Evolutionary conservation across 176 grass and related monocot species (phyloP), one percentile per base, ranked within the genome.

Genomic region (Eragrostis curvula): DNA sequence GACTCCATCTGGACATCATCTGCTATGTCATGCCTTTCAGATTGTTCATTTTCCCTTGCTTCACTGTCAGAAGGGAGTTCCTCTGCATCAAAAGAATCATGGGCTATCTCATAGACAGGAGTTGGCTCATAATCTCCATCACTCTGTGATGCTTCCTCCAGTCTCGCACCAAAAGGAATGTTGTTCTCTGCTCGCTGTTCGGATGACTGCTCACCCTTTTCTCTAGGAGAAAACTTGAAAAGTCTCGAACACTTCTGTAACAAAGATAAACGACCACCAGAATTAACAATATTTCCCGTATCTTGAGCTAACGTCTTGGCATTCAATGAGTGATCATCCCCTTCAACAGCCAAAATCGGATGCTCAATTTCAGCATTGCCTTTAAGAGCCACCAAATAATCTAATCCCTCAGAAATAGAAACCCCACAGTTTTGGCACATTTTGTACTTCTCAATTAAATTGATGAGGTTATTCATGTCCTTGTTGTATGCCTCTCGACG

Each of bases 181-280:
- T 84, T 78, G 44, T 79, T 89, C 43, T 88, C 88, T 50, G 29
- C 81, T 66, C 66, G 75, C 47, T 80, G 50, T 67, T 92, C 92
- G 42, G 68, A 87, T 79, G 79, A 32, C 40, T 88, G 77, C 21
- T 81, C 96, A 18, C 67, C 50, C 66, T 81, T 90, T 71, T 93
- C 88, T 16, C 68, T 80, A 42, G 89, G 89, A 18, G 96, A 96
- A 24, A 93, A 90, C 61, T 85, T 93, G 75, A 98, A 98, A 45
- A 98, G 45, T 67, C 76, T 82, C 11, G 92, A 91, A 85, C 95
- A 98, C 83, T 95, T 98, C 78, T 90, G 84, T 42, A 98, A 68
- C 72, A 89, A 88, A 67, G 93, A 95, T n/a, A 95, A 77, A 55
- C 40, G 84, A 6, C 93, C 89, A 73, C 71, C 87, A 70, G 96